Percentiles rank a stretch among this genome's conserved stretches.
phyloP scores from a whole-genome alignment of 2,329 filamentous ascomycete genomes.

The Botryosphaeria agaves region DNA sequence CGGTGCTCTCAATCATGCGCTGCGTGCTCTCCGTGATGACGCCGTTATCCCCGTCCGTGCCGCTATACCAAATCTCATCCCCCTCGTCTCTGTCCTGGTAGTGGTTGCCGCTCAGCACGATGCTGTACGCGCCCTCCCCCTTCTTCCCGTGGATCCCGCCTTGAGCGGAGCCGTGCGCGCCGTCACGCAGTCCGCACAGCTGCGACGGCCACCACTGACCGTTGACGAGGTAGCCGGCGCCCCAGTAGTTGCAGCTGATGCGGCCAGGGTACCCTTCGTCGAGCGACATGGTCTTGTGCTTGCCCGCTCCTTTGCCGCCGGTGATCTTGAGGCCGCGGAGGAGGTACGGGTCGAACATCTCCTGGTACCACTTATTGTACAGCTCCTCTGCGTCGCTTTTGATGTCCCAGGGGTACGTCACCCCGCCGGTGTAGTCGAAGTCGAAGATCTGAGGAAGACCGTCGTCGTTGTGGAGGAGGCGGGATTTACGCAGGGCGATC shows the following conservation, averaged over 20 bases:
- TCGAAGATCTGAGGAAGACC: constrained; percentile 26
- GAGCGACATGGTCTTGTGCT: constrained; percentile 11
- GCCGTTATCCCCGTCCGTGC: constrained; percentile 24
- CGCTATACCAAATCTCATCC: constrained; percentile 32
- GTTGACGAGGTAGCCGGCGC: constrained; percentile 22
- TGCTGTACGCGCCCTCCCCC: constrained; percentile 31
- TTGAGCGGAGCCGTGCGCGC: constrained; percentile 32
- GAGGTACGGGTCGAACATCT: constrained; percentile 25
- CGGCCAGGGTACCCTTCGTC: constrained; percentile 8
- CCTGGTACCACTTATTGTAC: constrained; percentile 25
- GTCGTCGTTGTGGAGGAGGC: constrained; percentile 17
- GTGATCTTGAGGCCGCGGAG: constrained; percentile 23
- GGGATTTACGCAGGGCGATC: constrained; percentile 14
- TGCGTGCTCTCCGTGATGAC: constrained; percentile 21
- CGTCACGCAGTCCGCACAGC: constrained; percentile 31
- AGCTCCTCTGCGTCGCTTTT: constrained; percentile 28
- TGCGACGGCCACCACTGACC: constrained; percentile 40
- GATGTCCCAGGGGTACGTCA: constrained; percentile 27
- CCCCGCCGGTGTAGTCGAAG: constrained; percentile 4
- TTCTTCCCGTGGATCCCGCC: constrained; percentile 34
- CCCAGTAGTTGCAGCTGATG: constrained; percentile 15
- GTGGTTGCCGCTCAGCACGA: constrained; percentile 27
- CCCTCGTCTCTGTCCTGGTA: constrained; percentile 35
- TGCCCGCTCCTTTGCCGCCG: constrained; percentile 2
- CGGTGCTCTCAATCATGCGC: constrained; percentile 22